Conservation (phyloP, 2,329 filamentous ascomycete genomes). For the Ophiostoma perfectum region DNA sequence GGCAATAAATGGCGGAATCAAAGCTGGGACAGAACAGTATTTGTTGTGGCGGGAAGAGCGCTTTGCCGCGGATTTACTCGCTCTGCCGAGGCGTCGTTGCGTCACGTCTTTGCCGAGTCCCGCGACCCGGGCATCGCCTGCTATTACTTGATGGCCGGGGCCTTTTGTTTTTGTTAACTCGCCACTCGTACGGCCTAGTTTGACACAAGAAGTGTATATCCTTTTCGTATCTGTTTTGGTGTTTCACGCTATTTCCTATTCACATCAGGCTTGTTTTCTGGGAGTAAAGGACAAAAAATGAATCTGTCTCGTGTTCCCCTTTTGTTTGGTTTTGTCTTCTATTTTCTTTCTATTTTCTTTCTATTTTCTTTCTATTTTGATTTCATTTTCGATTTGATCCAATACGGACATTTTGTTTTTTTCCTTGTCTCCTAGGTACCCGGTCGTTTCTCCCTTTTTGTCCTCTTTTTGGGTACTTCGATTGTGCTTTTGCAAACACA, state of each 20-base stretch:
- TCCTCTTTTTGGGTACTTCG: not conserved
- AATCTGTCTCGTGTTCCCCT: constrained; percentile 14
- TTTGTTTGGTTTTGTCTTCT: constrained; percentile 6
- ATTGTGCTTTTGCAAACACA: not conserved
- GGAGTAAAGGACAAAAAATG: constrained; percentile 15
- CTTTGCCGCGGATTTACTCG: too few relatives aligned
- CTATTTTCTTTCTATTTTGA: constrained; percentile 7
- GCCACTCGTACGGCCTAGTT: not conserved
- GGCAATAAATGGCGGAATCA: constrained; percentile 47
- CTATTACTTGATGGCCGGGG: too few relatives aligned
- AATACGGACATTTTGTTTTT: not conserved
- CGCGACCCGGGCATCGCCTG: too few relatives aligned
- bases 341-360: not conserved
- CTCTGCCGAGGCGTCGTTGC: not conserved
- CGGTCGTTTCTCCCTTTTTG: not conserved
- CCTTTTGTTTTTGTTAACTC: not conserved
- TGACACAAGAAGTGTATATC: not conserved
- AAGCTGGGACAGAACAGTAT: too few relatives aligned
- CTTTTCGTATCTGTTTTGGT: not conserved
- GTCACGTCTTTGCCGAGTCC: not conserved
- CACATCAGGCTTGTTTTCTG: constrained; percentile 10
- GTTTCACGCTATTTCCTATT: not conserved
- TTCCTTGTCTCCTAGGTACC: not conserved
- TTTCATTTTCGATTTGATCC: constrained; percentile 5
- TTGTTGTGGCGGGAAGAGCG: not conserved